Conservation (phyloP, 495 filamentous ascomycete genomes). For the Cercophora sp. region DNA sequence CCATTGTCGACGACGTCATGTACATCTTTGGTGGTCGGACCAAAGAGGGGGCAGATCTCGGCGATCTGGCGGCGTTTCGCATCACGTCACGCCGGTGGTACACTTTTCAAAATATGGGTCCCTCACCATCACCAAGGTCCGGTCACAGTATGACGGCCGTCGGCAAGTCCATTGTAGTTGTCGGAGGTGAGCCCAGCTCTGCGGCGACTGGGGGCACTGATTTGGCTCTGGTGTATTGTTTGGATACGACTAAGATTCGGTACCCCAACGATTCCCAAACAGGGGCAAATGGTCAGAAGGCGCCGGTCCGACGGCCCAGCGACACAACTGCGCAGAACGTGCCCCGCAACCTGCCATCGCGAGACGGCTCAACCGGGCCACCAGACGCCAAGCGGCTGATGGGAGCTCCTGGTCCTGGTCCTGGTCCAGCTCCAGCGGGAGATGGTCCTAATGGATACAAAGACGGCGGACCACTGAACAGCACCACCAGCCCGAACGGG, state of each 20-base stretch:
- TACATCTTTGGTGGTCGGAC: slow-evolving; percentile 98
- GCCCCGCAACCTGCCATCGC: slow-evolving; percentile 45
- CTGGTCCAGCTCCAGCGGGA: slow-evolving; percentile 37
- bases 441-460: slow-evolving; percentile 38
- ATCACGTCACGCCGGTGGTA: slow-evolving; percentile 94
- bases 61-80: slow-evolving; percentile 91
- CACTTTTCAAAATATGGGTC: slow-evolving; percentile 99
- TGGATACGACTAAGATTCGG: slow-evolving; percentile 93
- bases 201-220: slow-evolving; percentile 74
- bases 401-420: slow-evolving; percentile 44
- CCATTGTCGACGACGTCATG: slow-evolving; percentile 95
- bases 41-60: slow-evolving; percentile 84
- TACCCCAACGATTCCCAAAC: slow-evolving; percentile 79
- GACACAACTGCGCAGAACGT: slow-evolving; percentile 25
- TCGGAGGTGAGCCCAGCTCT: slow-evolving; percentile 92
- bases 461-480: slow-evolving; percentile 31
- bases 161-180: slow-evolving; percentile 83
- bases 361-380: slow-evolving; percentile 59
- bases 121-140: slow-evolving; percentile 85
- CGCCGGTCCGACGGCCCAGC: slow-evolving; percentile 37
- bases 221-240: slow-evolving; percentile 80
- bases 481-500: slow-evolving; percentile 28
- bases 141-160: slow-evolving; percentile 97
- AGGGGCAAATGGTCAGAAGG: slow-evolving; percentile 35
- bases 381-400: slow-evolving; percentile 54